Base-by-base conservation (phyloP, 768 basidiomycete genomes). In the Agaricus sinodeliciosus region DNA sequence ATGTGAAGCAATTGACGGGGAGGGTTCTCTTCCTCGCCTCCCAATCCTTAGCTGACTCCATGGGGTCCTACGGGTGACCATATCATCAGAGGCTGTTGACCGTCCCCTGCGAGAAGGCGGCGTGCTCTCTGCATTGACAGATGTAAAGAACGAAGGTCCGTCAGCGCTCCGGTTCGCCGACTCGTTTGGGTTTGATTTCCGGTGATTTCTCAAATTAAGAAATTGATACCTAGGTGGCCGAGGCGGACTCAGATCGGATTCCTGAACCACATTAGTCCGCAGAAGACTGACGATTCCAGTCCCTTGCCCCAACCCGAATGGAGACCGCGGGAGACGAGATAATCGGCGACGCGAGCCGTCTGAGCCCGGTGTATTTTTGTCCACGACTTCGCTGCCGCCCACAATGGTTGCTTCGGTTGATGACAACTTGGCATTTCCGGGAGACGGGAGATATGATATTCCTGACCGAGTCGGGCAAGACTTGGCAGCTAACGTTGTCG, bases 191-290 rank as follows among this genome's bases (percentile, higher is more conserved):
- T 46, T 42, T n/a, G 45, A 42, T 9, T 35, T 34, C 16, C 52
- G 39, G 41, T 46, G 45, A 34, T 39, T 43, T 22, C 18, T 40
- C 18, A 13, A 18, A 22, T 31, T 48, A 9, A 39, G 43, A 16
- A 47, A 35, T 15, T 47, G 63, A 64, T 16, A 57, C 53, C 54
- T 64, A 63, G 42, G 31, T 31, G 31, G 65, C 53, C 27, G 66
- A 62, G 61, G 60, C 13, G 25, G 53, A 60, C 68, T 54, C 63
- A 67, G 31, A 48, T 54, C 52, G 13, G 40, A 47, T 70, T 72
- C 62, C 64, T 72, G 42, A 16, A 27, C 15, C 72, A 39, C 55
- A 51, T 71, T 55, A 62, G 71, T 53, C 66, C 57, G 49, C 25
- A 65, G 46, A 34, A 59, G 61, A 28, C 54, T 58, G 11, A 53